Evolutionary conservation across 2,329 filamentous ascomycete genomes (phyloP).

Genomic region (Colletotrichum liaoningense): DNA sequence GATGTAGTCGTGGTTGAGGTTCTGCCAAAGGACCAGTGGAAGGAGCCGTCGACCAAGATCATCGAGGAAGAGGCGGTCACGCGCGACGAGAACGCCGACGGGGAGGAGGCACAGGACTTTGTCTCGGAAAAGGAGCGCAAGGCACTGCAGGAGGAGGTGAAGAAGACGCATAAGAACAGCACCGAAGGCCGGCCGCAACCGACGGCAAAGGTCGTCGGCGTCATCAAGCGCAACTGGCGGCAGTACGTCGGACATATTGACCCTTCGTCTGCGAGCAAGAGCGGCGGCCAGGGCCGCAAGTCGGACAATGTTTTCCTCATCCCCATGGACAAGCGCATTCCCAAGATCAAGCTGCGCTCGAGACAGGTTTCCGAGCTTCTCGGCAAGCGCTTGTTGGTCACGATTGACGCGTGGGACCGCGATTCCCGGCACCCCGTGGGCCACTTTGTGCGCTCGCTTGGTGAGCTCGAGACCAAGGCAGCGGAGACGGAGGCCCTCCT

Average conservation of each 20-base stretch:
- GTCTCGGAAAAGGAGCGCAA: constrained; percentile 89
- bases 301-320: constrained; percentile 95
- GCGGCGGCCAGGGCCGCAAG: constrained; percentile 80
- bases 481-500: constrained; percentile 96
- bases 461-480: constrained; percentile 95
- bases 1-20: constrained; percentile 95
- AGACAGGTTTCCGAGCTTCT: constrained; percentile 89
- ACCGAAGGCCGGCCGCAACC: constrained; percentile 85
- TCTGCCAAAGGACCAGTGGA: constrained; percentile 95
- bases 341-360: constrained; percentile 93
- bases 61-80: constrained; percentile 94
- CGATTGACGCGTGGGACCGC: constrained; percentile 94
- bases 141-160: constrained; percentile 91
- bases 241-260: constrained; percentile 98
- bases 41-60: constrained; percentile 93
- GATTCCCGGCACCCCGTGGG: constrained; percentile 93
- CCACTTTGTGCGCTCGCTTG: constrained; percentile 92
- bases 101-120: constrained; percentile 76
- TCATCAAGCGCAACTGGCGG: constrained; percentile 96
- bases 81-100: constrained; percentile 91
- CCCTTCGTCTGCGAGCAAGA: constrained; percentile 81
- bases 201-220: constrained; percentile 90
- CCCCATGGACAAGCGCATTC: constrained; percentile 97
- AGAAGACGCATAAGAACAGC: constrained; percentile 81
- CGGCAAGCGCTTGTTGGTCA: constrained; percentile 91